Evolutionary conservation across 2,329 filamentous ascomycete genomes (phyloP), one percentile per base, ranked within the genome.

Genomic region (Penicillium sp.): DNA sequence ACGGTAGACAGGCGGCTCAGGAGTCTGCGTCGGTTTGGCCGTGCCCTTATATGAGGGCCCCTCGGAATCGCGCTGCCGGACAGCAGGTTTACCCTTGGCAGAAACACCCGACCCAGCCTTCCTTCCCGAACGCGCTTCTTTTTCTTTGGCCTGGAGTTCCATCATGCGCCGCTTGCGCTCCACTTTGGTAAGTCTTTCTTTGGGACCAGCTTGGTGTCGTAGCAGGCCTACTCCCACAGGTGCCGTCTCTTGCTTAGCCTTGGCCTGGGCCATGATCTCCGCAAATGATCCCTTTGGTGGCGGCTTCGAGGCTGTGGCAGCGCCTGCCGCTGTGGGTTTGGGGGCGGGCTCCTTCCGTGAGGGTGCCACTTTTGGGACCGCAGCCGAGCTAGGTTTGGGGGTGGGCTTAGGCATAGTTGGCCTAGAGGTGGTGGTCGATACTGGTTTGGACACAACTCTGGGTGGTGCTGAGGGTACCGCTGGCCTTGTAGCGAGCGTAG

Each of bases 211-310:
- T 62, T 86, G 83, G 64, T 86, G 81, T 67, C 82, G 84, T 68
- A 86, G 81, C 44, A 79, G 75, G 39, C 82, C 82, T 38, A 82
- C 70, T 53, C 72, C 64, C 38, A 76, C 70, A 25, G 77, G 72
- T 15, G 76, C 76, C 61, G 77, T 75, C 50, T 80, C 73, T 65
- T 76, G 79, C 55, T 78, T 77, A 48, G 81, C 81, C 67, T 86
- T 82, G 44, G 85, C 85, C 63, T 80, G 78, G 56, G 79, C 78
- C 72, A 87, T 78, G 43, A 87, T 77, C 49, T 84, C 84, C 43
- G 83, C 80, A 69, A 82, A 88, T 1, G 82, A 84, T 29, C 83
- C 82, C 64, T 81, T 82, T 58, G 82, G 82, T 6, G 82, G 81
- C 5, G 80, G 72, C 53, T 78, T 78, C 25, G 72, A 69, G 11